Base-by-base conservation (phyloP, 371 early-diverging fungal species). In the Mucor sp. region DNA sequence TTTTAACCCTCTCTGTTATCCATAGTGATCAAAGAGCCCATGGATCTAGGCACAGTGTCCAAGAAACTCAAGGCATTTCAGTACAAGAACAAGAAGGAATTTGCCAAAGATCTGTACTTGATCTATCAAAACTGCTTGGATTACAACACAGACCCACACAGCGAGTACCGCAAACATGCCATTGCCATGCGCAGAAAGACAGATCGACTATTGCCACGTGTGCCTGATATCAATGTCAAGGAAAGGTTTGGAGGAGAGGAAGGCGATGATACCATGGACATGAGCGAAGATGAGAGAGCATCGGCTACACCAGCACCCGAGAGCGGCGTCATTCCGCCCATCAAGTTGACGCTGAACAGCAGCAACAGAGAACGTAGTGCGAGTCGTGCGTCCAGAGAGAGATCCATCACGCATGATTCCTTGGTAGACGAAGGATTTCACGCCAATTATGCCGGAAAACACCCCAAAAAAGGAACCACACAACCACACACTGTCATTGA, bases 31-130 rank as follows among this genome's bases (percentile, higher is more conserved):
- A 89, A 89, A 70, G 72, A 89, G 4, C 97, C 97, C 0, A 96
- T 96, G 96, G 95, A 95, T 83, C 76, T 96, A 9, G 89, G 90
- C 19, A 92, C 92, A 15, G 93, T 96, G 65, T 77, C 89, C 25
- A 90, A 90, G 69, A 95, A 95, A 63, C 72, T 96, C 57, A 87
- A 90, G 65, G 66, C 69, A 0, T 78, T 82, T 25, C 80, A 86
- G 60, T 95, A 96, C 77, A 80, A 83, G 55, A 88, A 85, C 70
- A 93, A 93, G 69, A 75, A 83, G 3, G 91, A 93, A 39, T 93
- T 96, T 72, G 83, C 85, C 2, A 75, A 80, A 12, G 97, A 96
- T 71, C 72, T 95, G 8, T 74, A 88, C 41, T 77, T 95, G 57
- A 95, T 96, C 28, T 94, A 93, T 74, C 74, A 81, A 19, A 96